phyloP scores from a whole-genome alignment of 1,284 basidiomycete species.

The Sporisorium reilianum region DNA sequence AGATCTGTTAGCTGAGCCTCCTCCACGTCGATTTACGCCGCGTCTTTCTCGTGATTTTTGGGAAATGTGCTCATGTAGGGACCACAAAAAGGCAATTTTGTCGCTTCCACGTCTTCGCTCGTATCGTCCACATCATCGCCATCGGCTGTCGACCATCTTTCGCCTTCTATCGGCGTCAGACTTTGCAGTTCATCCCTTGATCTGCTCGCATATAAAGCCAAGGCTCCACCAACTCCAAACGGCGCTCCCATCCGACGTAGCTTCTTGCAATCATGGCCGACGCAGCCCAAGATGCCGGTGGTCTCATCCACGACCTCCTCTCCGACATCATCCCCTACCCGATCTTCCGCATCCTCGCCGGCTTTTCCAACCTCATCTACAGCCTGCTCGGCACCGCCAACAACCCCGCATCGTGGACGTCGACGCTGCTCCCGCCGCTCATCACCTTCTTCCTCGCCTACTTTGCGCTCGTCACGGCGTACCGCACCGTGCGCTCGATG shows the following conservation, averaged over 20 bases:
- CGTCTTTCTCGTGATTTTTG: not conserved
- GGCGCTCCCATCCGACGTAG: not conserved
- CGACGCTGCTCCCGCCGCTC: constrained; percentile 54
- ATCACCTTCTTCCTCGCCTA: constrained; percentile 58
- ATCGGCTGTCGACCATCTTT: not conserved
- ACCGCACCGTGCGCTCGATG: constrained; percentile 50
- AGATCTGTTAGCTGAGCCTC: not conserved
- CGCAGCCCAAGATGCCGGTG: constrained; percentile 14
- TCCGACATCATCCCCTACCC: constrained; percentile 46
- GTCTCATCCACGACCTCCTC: constrained; percentile 37
- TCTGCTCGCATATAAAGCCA: not conserved
- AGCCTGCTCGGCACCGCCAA: constrained; percentile 40
- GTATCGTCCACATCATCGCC: constrained; percentile 34
- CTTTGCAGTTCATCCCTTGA: not conserved
- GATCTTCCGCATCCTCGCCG: constrained; percentile 47
- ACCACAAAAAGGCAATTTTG: constrained; percentile 6
- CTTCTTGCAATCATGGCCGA: constrained; percentile 32
- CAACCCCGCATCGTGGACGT: constrained; percentile 55
- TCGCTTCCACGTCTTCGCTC: constrained; percentile 28
- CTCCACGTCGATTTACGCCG: constrained; percentile 25
- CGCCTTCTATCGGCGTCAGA: not conserved
- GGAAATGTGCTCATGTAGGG: constrained; percentile 15
- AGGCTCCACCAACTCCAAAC: not conserved
- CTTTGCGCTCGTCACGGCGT: constrained; percentile 54
- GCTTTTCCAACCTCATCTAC: constrained; percentile 57